Evolutionary conservation across 176 grass and related monocot genomes (phyloP).

Genomic region (Avena sativa): DNA sequence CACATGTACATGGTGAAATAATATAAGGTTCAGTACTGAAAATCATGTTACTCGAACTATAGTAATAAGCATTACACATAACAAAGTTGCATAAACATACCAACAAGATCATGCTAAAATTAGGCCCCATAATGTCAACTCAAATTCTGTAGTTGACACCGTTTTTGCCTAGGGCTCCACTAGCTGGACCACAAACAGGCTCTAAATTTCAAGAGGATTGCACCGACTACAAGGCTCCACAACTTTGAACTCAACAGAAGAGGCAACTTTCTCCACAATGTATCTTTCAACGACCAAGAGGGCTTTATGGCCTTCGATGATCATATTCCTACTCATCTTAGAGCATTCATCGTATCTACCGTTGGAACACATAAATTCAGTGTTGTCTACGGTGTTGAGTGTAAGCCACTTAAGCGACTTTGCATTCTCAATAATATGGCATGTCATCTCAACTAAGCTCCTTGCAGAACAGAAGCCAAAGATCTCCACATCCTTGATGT

Average conservation of each 20-base stretch:
- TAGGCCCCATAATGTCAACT: too few species aligned
- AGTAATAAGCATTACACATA: too few species aligned
- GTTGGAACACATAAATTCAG: too few species aligned
- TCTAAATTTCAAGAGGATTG: background rate
- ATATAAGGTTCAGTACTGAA: too few species aligned
- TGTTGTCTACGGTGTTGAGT: background rate
- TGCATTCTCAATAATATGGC: constrained; percentile 8
- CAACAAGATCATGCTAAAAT: too few species aligned
- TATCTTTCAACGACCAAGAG: background rate
- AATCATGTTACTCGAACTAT: too few species aligned
- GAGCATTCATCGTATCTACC: too few species aligned
- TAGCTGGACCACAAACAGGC: background rate
- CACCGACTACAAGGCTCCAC: constrained; percentile 4
- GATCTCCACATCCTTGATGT: constrained; percentile 10
- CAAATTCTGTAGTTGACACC: too few species aligned
- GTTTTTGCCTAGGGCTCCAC: too few species aligned
- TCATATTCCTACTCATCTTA: too few species aligned
- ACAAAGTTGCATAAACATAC: too few species aligned
- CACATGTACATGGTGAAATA: too few species aligned
- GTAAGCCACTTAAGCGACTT: background rate
- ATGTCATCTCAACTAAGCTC: background rate
- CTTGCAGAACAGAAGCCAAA: background rate
- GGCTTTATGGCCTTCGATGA: background rate
- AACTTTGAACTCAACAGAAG: background rate
- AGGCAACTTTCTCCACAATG: constrained; percentile 2